Percentiles rank a stretch among this genome's conserved stretches.
phyloP scores from a whole-genome alignment of 2,329 filamentous ascomycete genomes.

The Dryadomyces quercus-mongolicae region DNA sequence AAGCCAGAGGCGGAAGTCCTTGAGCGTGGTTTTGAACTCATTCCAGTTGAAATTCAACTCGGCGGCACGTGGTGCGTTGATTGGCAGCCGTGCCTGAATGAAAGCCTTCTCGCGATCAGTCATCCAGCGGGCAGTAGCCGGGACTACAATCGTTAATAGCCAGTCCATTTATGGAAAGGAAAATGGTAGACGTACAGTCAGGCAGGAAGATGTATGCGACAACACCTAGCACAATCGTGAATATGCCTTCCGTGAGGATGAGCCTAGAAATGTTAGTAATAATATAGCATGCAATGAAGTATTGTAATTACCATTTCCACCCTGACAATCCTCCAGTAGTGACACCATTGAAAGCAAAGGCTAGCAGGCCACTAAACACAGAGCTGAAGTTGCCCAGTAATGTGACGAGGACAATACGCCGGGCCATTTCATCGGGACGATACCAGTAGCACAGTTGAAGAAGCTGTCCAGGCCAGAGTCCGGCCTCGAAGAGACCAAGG shows the following conservation, averaged over 20 bases:
- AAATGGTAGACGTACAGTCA: constrained; percentile 29
- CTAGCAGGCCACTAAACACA: constrained; percentile 28
- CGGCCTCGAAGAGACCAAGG: constrained; percentile 55
- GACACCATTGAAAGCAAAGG: constrained; percentile 28
- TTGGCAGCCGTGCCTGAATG: constrained; percentile 31
- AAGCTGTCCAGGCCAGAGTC: constrained; percentile 50
- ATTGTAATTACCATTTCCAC: constrained; percentile 18
- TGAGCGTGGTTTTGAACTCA: constrained; percentile 26
- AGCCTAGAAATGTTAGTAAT: constrained; percentile 10
- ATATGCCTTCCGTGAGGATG: constrained; percentile 30
- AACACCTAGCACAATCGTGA: constrained; percentile 32
- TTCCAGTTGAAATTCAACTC: constrained; percentile 27
- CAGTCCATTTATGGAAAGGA: constrained; percentile 3
- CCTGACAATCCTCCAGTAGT: constrained; percentile 23
- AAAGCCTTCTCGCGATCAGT: constrained; percentile 33
- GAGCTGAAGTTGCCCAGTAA: constrained; percentile 27
- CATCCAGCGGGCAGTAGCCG: constrained; percentile 30
- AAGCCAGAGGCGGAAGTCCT: constrained; percentile 30
- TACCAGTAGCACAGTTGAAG: constrained; percentile 35
- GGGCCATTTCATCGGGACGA: constrained; percentile 32
- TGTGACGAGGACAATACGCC: constrained; percentile 33
- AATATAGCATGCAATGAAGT: background rate
- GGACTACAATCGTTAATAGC: constrained; percentile 19
- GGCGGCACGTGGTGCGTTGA: constrained; percentile 27
- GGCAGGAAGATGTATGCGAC: constrained; percentile 40